Evolutionary conservation across 2,329 filamentous ascomycete species (phyloP), one percentile per base, ranked within the genome.

Genomic region (Aciculosporium take): DNA sequence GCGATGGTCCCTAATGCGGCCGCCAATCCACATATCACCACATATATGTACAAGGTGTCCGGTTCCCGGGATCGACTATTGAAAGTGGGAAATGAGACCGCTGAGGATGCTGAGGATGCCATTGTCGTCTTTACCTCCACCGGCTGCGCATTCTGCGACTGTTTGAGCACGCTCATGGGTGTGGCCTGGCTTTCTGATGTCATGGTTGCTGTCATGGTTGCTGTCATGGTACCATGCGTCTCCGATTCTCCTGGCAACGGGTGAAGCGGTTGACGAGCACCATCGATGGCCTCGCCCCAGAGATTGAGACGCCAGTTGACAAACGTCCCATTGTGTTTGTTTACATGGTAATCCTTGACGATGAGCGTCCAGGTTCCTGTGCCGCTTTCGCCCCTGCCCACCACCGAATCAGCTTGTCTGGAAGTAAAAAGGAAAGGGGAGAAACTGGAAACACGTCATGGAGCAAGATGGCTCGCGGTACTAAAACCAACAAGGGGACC

Each of bases 271-370:
- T 21, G 32, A 6, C 12, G 7, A n/a, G 17, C 20, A 15, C 32
- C 72, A 56, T 96, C 84, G 50, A 85, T 84, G 45, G 74, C 72
- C 60, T 95, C 88, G 46, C 91, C 91, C 86, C 87, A 98, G 3
- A 98, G 73, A 57, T 89, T 93, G 44, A 98, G 69, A 53, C 84
- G 84, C 86, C 88, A 98, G 63, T 98, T 89, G 36, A 79, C 71
- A 53, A 96, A 93, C 8, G 68, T 79, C 49, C 91, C 91, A 5
- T 67, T 76, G 59, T 81, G 67, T 5, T 81, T 71, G 56, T 98
- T 95, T 45, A 81, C 72, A n/a, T 75, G 67, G 17, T 81, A 82
- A 57, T 98, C 91, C 53, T 87, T 91, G 53, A 96, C 77, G 38
- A 95, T 68, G 29, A 98, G 72, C 0, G 83, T 94, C 91, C 91